phyloP scores from a whole-genome alignment of 495 filamentous ascomycete genomes.

The Cercophora samala region DNA sequence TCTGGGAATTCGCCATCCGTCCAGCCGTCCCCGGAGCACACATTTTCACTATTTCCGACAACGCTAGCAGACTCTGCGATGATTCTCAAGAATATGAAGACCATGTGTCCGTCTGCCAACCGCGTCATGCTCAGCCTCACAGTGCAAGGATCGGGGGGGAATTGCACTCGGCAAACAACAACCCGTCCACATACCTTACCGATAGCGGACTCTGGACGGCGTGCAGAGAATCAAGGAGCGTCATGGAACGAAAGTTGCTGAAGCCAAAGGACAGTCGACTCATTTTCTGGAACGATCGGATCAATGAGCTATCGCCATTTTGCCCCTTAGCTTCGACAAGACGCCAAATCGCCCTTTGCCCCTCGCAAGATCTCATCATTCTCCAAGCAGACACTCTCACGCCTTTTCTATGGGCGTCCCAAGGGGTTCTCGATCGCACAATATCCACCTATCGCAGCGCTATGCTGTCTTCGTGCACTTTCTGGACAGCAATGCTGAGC shows the following conservation, averaged over 20 bases:
- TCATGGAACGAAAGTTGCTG: background rate
- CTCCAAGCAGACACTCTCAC: background rate
- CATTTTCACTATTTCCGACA: background rate
- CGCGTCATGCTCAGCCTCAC: background rate
- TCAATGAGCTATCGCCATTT: no score
- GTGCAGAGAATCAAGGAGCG: background rate
- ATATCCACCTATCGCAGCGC: background rate
- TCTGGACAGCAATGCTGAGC: no score
- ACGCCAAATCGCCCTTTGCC: background rate
- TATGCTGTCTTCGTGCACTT: no score
- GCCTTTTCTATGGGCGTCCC: no score
- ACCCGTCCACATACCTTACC: background rate
- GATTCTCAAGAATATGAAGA: background rate
- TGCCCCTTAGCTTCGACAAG: background rate
- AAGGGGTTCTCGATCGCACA: background rate
- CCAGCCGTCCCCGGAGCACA: background rate
- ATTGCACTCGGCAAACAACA: background rate
- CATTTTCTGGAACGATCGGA: no score
- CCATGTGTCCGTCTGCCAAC: background rate
- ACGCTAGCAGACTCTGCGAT: background rate
- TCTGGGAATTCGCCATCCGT: background rate
- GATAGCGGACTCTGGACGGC: slow-evolving; percentile 2
- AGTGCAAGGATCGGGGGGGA: background rate
- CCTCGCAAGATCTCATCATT: background rate
- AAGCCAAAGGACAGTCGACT: background rate